Evolutionary conservation across 2,329 filamentous ascomycete species (phyloP).

Genomic region (Fusarium nisikadoi): DNA sequence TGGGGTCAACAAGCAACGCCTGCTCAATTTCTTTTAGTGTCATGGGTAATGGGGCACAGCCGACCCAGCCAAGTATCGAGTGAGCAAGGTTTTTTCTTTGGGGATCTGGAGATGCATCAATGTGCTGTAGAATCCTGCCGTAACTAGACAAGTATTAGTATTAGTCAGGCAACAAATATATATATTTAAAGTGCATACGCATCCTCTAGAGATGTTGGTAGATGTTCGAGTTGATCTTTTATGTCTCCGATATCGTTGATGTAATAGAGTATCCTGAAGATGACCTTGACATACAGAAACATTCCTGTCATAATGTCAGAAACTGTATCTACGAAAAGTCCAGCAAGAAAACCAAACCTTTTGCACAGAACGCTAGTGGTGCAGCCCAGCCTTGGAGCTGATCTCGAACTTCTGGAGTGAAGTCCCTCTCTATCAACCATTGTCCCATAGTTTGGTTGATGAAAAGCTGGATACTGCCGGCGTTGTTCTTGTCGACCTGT

Average conservation of each 20-base stretch:
- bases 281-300: background rate
- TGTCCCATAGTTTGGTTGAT: fast-evolving
- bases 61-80: background rate
- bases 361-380: fast-evolving
- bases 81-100: fast-evolving
- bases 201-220: fast-evolving
- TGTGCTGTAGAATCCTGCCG: background rate
- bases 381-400: background rate
- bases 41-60: fast-evolving
- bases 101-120: fast-evolving
- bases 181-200: background rate
- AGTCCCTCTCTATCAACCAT: fast-evolving
- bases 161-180: fast-evolving
- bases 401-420: fast-evolving
- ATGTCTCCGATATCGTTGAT: fast-evolving
- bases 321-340: no score
- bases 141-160: fast-evolving
- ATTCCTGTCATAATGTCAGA: background rate
- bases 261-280: fast-evolving
- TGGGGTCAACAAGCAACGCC: fast-evolving
- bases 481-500: background rate
- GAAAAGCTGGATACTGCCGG: fast-evolving
- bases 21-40: fast-evolving
- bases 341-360: background rate
- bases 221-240: fast-evolving